phyloP scores from a whole-genome alignment of 108 stramenopile genomes.

The Skeletonema tropicum region DNA sequence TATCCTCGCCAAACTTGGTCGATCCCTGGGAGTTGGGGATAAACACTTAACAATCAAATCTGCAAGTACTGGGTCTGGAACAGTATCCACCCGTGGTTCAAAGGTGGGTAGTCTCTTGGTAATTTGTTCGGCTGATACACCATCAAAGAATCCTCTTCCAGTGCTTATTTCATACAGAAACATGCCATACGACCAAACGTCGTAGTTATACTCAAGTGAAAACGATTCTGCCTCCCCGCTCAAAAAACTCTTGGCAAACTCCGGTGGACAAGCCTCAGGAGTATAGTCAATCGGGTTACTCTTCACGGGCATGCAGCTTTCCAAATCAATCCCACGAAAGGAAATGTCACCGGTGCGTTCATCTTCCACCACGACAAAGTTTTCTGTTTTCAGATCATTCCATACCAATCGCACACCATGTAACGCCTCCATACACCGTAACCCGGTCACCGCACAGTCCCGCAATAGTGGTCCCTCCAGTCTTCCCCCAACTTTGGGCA shows the following conservation, averaged over 20 bases:
- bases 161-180: conserved; percentile 80
- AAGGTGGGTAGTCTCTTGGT: conserved; percentile 68
- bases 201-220: conserved; percentile 72
- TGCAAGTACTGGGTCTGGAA: conserved; percentile 57
- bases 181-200: conserved; percentile 89
- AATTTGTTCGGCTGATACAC: conserved; percentile 66
- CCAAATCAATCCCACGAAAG: conserved; percentile 82
- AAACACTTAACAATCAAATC: conserved; percentile 76
- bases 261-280: conserved; percentile 91
- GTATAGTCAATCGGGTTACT: conserved; percentile 87
- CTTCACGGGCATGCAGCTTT: conserved; percentile 77
- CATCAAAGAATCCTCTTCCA: conserved; percentile 78
- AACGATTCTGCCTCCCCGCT: conserved; percentile 77
- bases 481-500: conserved; percentile 57
- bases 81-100: conserved; percentile 44
- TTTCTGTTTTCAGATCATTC: conserved; percentile 91
- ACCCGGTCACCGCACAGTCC: conserved; percentile 72
- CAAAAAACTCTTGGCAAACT: conserved; percentile 82
- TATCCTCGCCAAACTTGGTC: conserved; percentile 69
- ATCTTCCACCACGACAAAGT: conserved; percentile 79
- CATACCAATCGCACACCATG: conserved; percentile 80
- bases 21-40: conserved; percentile 55
- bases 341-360: conserved; percentile 45
- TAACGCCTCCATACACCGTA: conserved; percentile 76
- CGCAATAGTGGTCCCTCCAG: conserved; percentile 70